Percentiles rank a stretch among this genome's conserved stretches.
Conservation (phyloP, 2,329 filamentous ascomycete genomes). For the Stachybotrys chlorohalonatus region DNA sequence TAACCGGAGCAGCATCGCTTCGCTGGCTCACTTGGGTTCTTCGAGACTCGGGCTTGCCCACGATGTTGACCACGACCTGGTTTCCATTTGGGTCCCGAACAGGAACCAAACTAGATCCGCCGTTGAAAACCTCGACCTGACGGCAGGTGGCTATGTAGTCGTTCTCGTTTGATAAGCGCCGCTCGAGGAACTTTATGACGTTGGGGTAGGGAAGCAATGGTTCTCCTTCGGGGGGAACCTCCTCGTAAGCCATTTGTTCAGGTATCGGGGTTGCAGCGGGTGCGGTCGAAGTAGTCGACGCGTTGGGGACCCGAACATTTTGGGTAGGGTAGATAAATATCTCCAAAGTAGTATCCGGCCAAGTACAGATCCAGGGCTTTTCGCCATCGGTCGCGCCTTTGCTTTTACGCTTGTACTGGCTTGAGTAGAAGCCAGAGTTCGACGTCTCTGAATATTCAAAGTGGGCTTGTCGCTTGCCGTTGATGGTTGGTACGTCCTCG, state of each 20-base stretch:
- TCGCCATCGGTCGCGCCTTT: conserved; percentile 33
- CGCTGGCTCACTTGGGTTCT: conserved; percentile 4
- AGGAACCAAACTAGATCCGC: conserved; percentile 25
- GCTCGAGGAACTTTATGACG: conserved; percentile 46
- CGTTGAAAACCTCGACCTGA: conserved; percentile 34
- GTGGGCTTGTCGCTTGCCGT: conserved; percentile 17
- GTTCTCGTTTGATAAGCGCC: conserved; percentile 27
- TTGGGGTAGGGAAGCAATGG: conserved; percentile 32
- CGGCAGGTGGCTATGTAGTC: conserved; percentile 32
- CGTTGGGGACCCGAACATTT: conserved; percentile 29
- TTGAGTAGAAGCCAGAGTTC: conserved; percentile 13
- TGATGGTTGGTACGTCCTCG: conserved; percentile 5
- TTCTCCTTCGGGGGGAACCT: conserved; percentile 5
- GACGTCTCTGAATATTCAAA: conserved; percentile 6
- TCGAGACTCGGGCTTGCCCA: conserved; percentile 20
- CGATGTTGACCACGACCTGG: conserved; percentile 32
- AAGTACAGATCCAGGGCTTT: conserved; percentile 49
- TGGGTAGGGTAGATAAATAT: conserved; percentile 48
- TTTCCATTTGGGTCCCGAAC: conserved; percentile 27
- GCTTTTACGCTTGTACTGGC: conserved; percentile 11
- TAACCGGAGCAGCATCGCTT: neutral
- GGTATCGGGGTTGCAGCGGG: conserved; percentile 1
- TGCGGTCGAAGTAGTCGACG: conserved; percentile 4
- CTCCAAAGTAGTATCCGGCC: conserved; percentile 46
- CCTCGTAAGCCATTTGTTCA: neutral